Evolutionary conservation across 768 basidiomycete species (phyloP).

Genomic region (Mycena filopes): DNA sequence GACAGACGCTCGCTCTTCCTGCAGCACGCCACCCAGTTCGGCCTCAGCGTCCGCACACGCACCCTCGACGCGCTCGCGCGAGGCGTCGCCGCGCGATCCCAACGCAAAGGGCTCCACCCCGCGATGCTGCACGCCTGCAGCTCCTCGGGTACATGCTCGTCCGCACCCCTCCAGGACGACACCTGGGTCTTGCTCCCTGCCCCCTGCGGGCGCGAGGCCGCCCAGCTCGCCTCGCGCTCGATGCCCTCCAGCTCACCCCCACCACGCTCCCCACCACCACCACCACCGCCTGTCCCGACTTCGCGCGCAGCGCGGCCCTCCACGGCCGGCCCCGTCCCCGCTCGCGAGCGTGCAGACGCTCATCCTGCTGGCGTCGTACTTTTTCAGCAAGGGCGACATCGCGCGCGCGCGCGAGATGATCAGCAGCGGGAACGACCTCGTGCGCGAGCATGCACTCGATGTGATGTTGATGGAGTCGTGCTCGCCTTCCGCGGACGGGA

Average conservation of each 20-base stretch:
- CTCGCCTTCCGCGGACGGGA: no score
- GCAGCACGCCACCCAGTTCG: conserved; percentile 18
- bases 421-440: background rate
- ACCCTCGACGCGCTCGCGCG: background rate
- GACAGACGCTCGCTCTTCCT: conserved; percentile 25
- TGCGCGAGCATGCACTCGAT: conserved; percentile 6
- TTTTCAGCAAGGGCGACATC: conserved; percentile 26
- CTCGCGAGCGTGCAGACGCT: conserved; percentile 13
- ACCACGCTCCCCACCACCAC: no score
- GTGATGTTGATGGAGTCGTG: no score
- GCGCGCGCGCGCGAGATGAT: conserved; percentile 11
- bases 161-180: conserved; percentile 8
- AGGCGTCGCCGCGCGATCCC: background rate
- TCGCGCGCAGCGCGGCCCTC: no score
- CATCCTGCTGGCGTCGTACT: conserved; percentile 18
- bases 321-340: background rate
- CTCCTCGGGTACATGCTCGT: conserved; percentile 27
- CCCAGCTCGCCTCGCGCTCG: conserved; percentile 9
- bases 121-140: conserved; percentile 25
- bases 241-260: background rate
- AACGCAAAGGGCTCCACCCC: conserved; percentile 7
- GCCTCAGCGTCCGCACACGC: conserved; percentile 11
- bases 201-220: conserved; percentile 8
- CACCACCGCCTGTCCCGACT: background rate
- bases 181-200: conserved; percentile 6